Conservation (phyloP, 495 filamentous ascomycete genomes). For the Aspergillus sclerotiicarbonarius region DNA sequence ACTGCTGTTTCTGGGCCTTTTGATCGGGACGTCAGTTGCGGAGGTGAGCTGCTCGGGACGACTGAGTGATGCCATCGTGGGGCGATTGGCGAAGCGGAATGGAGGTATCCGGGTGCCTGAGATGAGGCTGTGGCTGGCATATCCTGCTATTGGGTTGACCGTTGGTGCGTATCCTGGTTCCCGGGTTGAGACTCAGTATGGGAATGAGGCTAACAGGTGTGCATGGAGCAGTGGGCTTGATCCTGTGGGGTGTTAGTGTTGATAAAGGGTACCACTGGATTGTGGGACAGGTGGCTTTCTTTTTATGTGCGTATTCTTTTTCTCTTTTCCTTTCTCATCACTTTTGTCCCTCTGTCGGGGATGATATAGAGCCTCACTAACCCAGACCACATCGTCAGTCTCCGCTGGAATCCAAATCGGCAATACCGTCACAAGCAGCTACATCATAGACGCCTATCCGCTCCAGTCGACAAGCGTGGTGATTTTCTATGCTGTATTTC, state of each 20-base stretch:
- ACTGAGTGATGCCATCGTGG: conserved; percentile 52
- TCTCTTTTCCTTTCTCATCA: neutral
- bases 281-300: conserved; percentile 59
- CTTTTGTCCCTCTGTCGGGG: no score
- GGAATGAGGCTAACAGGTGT: neutral
- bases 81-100: conserved; percentile 47
- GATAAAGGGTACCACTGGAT: conserved; percentile 59
- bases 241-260: conserved; percentile 59
- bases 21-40: conserved; percentile 54
- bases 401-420: conserved; percentile 61
- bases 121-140: conserved; percentile 59
- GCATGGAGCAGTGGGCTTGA: conserved; percentile 28
- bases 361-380: neutral
- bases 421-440: conserved; percentile 55
- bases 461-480: conserved; percentile 58
- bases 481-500: conserved; percentile 59
- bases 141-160: conserved; percentile 52
- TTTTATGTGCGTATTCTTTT: conserved; percentile 35
- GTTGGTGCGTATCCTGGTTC: conserved; percentile 31
- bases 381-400: conserved; percentile 30
- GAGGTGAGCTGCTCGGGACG: conserved; percentile 55
- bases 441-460: conserved; percentile 59
- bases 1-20: conserved; percentile 55
- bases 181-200: neutral
- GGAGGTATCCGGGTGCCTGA: conserved; percentile 48